Percentiles rank a stretch among this genome's conserved stretches.
Conservation (phyloP, 352 stramenopile species). For the Pythium coloratum region DNA sequence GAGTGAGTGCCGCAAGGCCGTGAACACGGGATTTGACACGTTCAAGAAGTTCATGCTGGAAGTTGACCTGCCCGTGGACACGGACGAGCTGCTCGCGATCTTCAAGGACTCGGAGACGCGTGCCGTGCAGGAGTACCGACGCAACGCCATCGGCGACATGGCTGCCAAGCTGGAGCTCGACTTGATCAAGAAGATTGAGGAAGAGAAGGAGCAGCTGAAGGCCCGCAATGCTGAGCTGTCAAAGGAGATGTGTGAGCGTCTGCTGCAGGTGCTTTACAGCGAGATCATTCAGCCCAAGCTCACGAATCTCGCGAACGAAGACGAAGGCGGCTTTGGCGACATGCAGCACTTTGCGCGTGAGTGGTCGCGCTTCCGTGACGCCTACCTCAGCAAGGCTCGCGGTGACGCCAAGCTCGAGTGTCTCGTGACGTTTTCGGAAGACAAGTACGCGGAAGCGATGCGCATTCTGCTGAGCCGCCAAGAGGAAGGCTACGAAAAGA, state of each 20-base stretch:
- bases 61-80: constrained; percentile 67
- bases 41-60: constrained; percentile 67
- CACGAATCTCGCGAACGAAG: constrained; percentile 35
- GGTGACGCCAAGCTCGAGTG: constrained; percentile 76
- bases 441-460: constrained; percentile 83
- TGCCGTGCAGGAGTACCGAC: constrained; percentile 58
- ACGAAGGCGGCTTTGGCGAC: constrained; percentile 67
- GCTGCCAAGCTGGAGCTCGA: constrained; percentile 63
- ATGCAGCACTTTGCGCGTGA: constrained; percentile 80
- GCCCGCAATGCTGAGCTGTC: constrained; percentile 57
- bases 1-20: constrained; percentile 79
- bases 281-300: constrained; percentile 83
- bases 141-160: constrained; percentile 67
- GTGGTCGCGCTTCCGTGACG: constrained; percentile 71
- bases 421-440: constrained; percentile 72
- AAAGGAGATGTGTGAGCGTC: constrained; percentile 77
- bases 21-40: constrained; percentile 49
- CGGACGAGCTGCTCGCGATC: constrained; percentile 55
- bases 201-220: constrained; percentile 49
- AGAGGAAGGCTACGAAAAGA: constrained; percentile 86
- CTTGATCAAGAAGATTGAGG: constrained; percentile 66
- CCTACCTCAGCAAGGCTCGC: constrained; percentile 67
- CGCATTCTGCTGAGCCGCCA: constrained; percentile 76
- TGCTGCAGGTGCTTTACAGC: constrained; percentile 78
- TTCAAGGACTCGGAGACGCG: constrained; percentile 61